These are phyloP conservation scores for Geotrichum candidum DNA, from an alignment of 1,139 yeast genomes.

Conservation along the genomic window DNA sequence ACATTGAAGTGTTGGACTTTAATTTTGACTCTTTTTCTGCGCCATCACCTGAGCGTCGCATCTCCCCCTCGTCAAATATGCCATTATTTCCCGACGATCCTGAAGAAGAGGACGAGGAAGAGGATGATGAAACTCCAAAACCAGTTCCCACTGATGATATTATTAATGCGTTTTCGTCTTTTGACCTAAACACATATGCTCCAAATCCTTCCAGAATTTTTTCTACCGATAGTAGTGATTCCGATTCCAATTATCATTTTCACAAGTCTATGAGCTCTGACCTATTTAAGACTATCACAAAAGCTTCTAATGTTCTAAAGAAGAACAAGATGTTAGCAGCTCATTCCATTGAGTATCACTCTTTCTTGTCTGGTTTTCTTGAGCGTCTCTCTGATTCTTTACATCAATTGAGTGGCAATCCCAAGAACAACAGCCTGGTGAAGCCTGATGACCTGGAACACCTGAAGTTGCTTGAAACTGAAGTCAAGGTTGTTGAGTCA, in stretches of 20 bases:
- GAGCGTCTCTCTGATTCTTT: constrained; percentile 6
- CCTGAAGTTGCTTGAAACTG: constrained; percentile 5
- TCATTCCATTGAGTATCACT: constrained; percentile 9
- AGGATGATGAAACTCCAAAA: not conserved
- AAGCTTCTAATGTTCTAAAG: constrained; percentile 2
- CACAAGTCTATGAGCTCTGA: not conserved
- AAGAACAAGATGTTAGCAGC: constrained; percentile 9
- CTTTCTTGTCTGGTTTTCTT: constrained; percentile 9
- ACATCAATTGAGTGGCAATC: not conserved
- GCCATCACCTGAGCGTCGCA: constrained; percentile 3
- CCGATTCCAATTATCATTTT: not conserved
- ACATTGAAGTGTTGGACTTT: constrained; percentile 9
- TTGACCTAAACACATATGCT: constrained; percentile 14
- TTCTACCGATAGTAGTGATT: constrained; percentile 6
- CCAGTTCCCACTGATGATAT: not conserved
- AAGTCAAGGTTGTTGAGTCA: constrained; percentile 9
- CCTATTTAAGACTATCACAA: not conserved
- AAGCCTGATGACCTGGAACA: constrained; percentile 3
- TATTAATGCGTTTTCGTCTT: constrained; percentile 5
- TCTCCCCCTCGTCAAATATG: constrained; percentile 5
- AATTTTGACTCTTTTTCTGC: constrained; percentile 11
- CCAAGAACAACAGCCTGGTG: not conserved
- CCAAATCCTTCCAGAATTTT: constrained; percentile 7
- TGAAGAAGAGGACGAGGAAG: not conserved
- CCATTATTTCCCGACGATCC: constrained; percentile 8